These are phyloP conservation scores for Ustilago sp. DNA, from an alignment of 1,284 basidiomycete species.

Conservation along the genomic window DNA sequence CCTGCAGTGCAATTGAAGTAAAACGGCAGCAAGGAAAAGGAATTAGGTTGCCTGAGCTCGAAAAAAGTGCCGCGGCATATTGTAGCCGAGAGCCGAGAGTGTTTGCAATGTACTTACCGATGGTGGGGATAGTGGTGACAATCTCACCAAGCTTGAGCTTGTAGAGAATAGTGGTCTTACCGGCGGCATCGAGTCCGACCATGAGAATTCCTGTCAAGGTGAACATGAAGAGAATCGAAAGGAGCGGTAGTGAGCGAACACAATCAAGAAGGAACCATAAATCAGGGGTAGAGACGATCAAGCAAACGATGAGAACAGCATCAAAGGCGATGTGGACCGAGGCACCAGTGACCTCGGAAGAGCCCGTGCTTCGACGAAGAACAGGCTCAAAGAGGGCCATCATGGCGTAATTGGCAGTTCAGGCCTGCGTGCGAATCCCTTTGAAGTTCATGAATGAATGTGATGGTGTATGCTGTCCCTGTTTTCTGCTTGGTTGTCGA, in stretches of 20 bases:
- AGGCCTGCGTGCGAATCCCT: too few relatives aligned
- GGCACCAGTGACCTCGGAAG: neutral
- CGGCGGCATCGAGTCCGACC: constrained; percentile 96
- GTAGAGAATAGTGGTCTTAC: constrained; percentile 86
- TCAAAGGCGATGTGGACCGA: neutral
- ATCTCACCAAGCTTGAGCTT: constrained; percentile 99
- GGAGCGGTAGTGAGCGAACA: constrained; percentile 1
- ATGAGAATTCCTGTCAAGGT: constrained; percentile 71
- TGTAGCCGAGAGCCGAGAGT: neutral
- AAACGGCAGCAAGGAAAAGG: neutral
- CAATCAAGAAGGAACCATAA: too few relatives aligned
- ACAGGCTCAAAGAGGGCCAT: too few relatives aligned
- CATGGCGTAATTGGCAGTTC: too few relatives aligned
- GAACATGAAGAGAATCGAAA: neutral
- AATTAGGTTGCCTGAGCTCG: neutral
- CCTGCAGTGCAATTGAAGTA: constrained; percentile 70
- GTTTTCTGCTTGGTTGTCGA: constrained; percentile 11
- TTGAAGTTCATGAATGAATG: neutral
- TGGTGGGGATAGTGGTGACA: constrained; percentile 99
- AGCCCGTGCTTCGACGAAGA: neutral
- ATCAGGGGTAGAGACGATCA: neutral
- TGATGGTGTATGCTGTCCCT: neutral
- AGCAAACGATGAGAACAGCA: constrained; percentile 4
- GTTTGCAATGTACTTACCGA: constrained; percentile 70
- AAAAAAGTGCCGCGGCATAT: neutral